Base-by-base conservation (phyloP, 441 rosid genomes). In the Manihot esculenta region DNA sequence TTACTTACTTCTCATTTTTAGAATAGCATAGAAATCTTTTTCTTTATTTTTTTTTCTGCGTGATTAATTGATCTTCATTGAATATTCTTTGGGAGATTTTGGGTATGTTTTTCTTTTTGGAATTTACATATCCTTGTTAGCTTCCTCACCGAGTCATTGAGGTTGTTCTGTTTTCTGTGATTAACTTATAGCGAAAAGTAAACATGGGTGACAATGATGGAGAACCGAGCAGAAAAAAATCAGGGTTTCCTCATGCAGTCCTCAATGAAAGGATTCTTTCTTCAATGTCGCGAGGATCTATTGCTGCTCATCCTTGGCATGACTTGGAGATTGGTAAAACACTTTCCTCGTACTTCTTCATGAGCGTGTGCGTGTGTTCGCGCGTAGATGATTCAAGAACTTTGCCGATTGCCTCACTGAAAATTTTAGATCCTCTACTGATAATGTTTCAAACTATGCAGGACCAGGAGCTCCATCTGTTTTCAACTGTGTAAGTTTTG, bases 291-390 rank as follows among this genome's bases (percentile, higher is more conserved):
- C 75, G 82, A 50, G 81, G 95, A 85, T 84, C 94, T 35, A 76
- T 87, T 51, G 96, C 98, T 77, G 96, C 98, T 68, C 98, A 92
- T 84, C 97, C 99, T 30, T 95, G 98, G 99, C 97, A 95, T 74
- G 93, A 90, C 77, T 76, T 93, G 76, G 91, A 91, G 77, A 91
- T 93, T 66, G 99, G 97, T 92, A 81, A 42, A 21, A 81, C 27
- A 27, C 27, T 67, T 66, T 65, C 27, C 42, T 50, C 62, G 21
- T 42, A 14, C 33, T 64, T 38, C 23, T 23, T 5, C n/a, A n/a
- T n/a, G n/a, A n/a, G n/a, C n/a, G n/a, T n/a, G n/a, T n/a, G n/a
- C n/a, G n/a, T n/a, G n/a, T n/a, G n/a, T n/a, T n/a, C n/a, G n/a
- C n/a, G n/a, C n/a, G n/a, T n/a, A n/a, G 6, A 33, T n/a, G 18